Base-by-base conservation (phyloP, 129 eudicot genomes). In the Artemisia annua region DNA sequence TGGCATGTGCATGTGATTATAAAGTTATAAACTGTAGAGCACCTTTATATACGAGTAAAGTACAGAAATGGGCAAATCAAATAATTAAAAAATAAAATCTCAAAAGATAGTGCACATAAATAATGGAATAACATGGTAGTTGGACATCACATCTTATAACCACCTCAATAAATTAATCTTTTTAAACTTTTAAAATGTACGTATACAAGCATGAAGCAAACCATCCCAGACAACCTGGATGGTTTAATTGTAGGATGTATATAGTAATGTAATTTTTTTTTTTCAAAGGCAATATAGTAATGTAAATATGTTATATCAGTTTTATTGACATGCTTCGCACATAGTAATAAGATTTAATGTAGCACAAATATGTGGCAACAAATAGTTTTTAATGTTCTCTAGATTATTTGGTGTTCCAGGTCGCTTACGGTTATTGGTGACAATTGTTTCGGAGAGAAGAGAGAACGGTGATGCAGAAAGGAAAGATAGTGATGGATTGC, bases 101-200 rank as follows among this genome's bases (percentile, higher is more conserved):
- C 44, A 35, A 35, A 35, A 35, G 44, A 35, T 6, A 35, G 62
- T 48, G 62, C 51, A 71, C 60, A 50, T 68, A 26, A 67, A 68
- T 49, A 24, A 16, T 67, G 18, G 26, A 68, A 28, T 73, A 73
- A 73, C 32, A 73, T 62, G 52, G 78, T 62, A 7, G 78, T 73
- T 73, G 70, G 61, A 49, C 78, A 62, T 73, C 70, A 62, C 77
- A 73, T 62, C 78, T 62, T 61, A 62, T 73, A 73, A 62, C 78
- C n/a, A 73, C 78, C 62, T 73, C 70, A 73, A n/a, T 73, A 49
- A 62, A 73, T 68, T 7, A 15, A 22, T 28, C 1, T 5, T 35
- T 35, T 35, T 35, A 35, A 35, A 35, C 44, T 32, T 17, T 30
- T 52, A 11, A 52, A 53, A 50, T 50, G 11, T 4, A 28, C 32